phyloP scores from a whole-genome alignment of 257 asterid genomes.

The Solanum lignicaule region DNA sequence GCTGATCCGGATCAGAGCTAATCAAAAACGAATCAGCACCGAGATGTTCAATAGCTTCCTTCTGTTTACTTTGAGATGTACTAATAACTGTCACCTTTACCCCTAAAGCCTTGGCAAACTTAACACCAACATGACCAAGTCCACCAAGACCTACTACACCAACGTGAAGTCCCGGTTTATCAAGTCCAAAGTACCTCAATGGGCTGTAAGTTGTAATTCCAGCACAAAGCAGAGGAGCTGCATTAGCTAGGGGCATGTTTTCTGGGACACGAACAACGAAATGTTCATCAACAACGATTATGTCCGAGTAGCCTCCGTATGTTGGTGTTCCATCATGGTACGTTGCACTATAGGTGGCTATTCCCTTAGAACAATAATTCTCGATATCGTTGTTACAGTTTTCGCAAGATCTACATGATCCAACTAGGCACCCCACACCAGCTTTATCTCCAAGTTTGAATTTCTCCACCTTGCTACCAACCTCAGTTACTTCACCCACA shows the following conservation, averaged over 20 bases:
- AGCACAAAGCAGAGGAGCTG: conserved; percentile 5
- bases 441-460: conserved; percentile 27
- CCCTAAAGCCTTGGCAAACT: conserved; percentile 12
- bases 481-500: conserved; percentile 28
- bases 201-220: conserved; percentile 7
- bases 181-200: neutral
- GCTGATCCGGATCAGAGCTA: neutral
- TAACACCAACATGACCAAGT: conserved; percentile 9
- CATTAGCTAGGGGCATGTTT: neutral
- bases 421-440: conserved; percentile 30
- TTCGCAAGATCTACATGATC: conserved; percentile 29
- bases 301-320: conserved; percentile 1
- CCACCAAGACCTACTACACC: conserved; percentile 17
- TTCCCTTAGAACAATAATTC: neutral
- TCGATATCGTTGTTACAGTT: conserved; percentile 18
- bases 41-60: conserved; percentile 1
- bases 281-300: conserved; percentile 7
- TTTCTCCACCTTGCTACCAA: conserved; percentile 25
- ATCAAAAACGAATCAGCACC: conserved; percentile 10
- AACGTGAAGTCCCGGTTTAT: neutral
- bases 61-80: conserved; percentile 2
- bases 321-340: neutral
- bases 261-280: neutral
- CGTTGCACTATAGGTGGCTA: neutral
- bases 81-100: conserved; percentile 4